A percentile compares a stretch with the other conserved stretches of the same genome.
These are phyloP conservation scores for Phytophthora agathidicida DNA, from an alignment of 352 stramenopile genomes.

Conservation along the genomic window DNA sequence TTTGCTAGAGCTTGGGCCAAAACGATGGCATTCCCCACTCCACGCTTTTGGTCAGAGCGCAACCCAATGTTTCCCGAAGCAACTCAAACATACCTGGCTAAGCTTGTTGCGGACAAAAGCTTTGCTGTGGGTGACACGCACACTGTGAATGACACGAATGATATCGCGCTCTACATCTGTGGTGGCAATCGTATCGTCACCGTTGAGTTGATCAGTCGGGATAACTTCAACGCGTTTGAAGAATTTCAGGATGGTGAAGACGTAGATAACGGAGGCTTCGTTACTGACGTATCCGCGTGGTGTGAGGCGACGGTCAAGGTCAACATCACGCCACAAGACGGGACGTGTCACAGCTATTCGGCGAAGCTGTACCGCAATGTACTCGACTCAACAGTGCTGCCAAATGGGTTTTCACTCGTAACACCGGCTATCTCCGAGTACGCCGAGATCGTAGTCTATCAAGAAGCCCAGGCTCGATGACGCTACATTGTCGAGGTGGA, in stretches of 20 bases:
- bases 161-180: slow-evolving; percentile 44
- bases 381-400: slow-evolving; percentile 15
- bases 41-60: slow-evolving; percentile 43
- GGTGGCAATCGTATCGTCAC: slow-evolving; percentile 22
- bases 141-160: slow-evolving; percentile 36
- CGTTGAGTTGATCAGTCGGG: slow-evolving; percentile 45
- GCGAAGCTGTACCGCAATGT: slow-evolving; percentile 65
- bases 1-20: slow-evolving; percentile 61
- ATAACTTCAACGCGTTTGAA: not conserved
- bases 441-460: slow-evolving; percentile 80
- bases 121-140: slow-evolving; percentile 47
- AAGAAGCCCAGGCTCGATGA: slow-evolving; percentile 71
- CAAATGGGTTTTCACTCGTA: slow-evolving; percentile 21
- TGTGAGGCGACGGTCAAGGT: slow-evolving; percentile 38
- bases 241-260: slow-evolving; percentile 13
- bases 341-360: slow-evolving; percentile 34
- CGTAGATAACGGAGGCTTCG: not conserved
- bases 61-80: slow-evolving; percentile 39
- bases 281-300: slow-evolving; percentile 17
- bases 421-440: slow-evolving; percentile 33
- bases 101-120: slow-evolving; percentile 41
- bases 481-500: slow-evolving; percentile 83
- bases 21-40: slow-evolving; percentile 35
- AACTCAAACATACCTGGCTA: slow-evolving; percentile 44
- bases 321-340: slow-evolving; percentile 17